Evolutionary conservation across 2,329 filamentous ascomycete species (phyloP), one percentile per base, ranked within the genome.

Genomic region (Clonostachys rosea): DNA sequence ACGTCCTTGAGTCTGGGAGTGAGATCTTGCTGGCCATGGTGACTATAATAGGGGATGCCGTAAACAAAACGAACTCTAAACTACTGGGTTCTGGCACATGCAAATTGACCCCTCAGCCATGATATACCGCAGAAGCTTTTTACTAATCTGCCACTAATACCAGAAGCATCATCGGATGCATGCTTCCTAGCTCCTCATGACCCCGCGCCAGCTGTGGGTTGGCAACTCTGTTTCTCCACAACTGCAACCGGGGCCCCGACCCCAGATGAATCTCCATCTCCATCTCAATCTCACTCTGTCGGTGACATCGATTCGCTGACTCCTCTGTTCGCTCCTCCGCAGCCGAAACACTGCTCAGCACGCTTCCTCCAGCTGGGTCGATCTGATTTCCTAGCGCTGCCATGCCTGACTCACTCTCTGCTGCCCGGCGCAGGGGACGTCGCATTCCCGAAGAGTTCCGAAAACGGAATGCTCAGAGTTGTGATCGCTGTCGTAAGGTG

Each of bases 401-500:
- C 10, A 45, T 45, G 43, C 17, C 43, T 41, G 44, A 58, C 40
- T 50, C 54, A 11, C 46, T 50, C 16, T 49, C 54, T 5, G 53
- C 55, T 30, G 54, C 59, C 42, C 63, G 59, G 43, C 55, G 59
- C 45, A 57, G 60, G 36, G 50, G 56, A 43, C 53, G 65, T 24
- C 62, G 63, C 17, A 62, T 67, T 30, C 65, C 65, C 11, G 60
- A 65, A 40, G 58, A 65, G 45, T 58, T 60, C 35, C 58, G 64
- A 41, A 67, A 68, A 47, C 55, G 65, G 30, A 62, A 59, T 34
- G 57, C 59, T 5, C 63, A 65, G 44, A 66, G 62, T 46, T 67
- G 66, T 47, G 65, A 67, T 49, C 57, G 62, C 14, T 68, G 63
- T 51, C 54, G 60, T 34, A 65, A 63, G 57, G 63, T 59, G 52